Base-by-base conservation (phyloP, 441 rosid species). In the Gossypium trilobum region DNA sequence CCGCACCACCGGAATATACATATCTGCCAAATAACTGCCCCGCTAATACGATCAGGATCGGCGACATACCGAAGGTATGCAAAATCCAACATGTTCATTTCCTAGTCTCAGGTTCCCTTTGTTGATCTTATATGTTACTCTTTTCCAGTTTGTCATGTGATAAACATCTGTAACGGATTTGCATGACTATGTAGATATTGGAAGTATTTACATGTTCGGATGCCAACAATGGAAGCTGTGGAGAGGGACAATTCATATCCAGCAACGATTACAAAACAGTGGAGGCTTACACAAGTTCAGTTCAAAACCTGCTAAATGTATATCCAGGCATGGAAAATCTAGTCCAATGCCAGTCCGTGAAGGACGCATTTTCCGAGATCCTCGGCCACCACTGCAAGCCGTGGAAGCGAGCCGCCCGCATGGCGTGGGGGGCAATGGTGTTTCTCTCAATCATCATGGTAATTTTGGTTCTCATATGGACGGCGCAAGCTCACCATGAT, bases 321-420 rank as follows among this genome's bases (percentile, higher is more conserved):
- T 90, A 85, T 70, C 96, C 96, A 0, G 80, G 81, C 4, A 79
- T 90, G 90, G 86, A 86, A 79, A 83, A 61, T 56, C 78, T 88
- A 2, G 73, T 87, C 22, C 81, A 87, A 51, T 90, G 96, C 50
- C 84, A 82, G 71, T 74, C 65, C 2, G 90, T 87, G 75, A 84
- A 84, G 78, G 80, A 74, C 51, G 89, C 93, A 4, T 85, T 88
- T 70, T 79, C 90, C 0, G 78, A 70, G 65, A 86, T 90, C 70
- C 84, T 87, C 6, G 4, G 17, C 22, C 29, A 71, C 7, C 93
- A 90, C 64, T 90, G 96, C 68, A 75, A 67, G 13, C 93, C 91
- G 3, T 52, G 86, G 80, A 85, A 85, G 81, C 79, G 76, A 70
- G 75, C 74, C 11, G 83, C 71, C 19, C 80, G 60, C 39, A 74